Conservation (phyloP, 495 filamentous ascomycete genomes). For the Schizothecium vesticola region DNA sequence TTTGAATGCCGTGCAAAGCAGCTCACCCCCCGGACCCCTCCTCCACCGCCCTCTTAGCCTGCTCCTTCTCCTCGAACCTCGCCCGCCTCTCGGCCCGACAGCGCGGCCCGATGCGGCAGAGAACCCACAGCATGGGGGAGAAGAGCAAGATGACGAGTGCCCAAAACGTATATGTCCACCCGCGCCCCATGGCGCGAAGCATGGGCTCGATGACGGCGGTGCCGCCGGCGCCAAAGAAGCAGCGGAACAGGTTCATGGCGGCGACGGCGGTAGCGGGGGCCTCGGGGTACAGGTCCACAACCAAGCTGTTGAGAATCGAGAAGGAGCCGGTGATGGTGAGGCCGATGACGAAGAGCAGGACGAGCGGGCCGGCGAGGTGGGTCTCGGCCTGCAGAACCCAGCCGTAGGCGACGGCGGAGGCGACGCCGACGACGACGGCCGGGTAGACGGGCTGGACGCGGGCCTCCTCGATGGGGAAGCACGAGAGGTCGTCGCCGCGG, state of each 20-base stretch:
- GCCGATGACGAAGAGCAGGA: slow-evolving; percentile 53
- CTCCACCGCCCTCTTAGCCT: not conserved
- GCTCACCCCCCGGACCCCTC: not conserved
- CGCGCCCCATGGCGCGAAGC: slow-evolving; percentile 37
- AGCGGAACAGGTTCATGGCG: slow-evolving; percentile 44
- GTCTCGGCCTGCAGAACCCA: slow-evolving; percentile 50
- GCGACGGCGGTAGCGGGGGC: slow-evolving; percentile 45
- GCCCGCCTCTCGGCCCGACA: slow-evolving; percentile 39
- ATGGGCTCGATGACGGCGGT: slow-evolving; percentile 42
- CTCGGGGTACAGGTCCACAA: slow-evolving; percentile 43
- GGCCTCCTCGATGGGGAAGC: slow-evolving; percentile 62
- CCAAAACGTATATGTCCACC: slow-evolving; percentile 46
- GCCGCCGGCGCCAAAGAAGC: slow-evolving; percentile 38
- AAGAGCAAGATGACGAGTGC: slow-evolving; percentile 32
- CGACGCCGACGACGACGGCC: slow-evolving; percentile 36
- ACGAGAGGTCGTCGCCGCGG: slow-evolving; percentile 46
- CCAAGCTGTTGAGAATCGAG: slow-evolving; percentile 42
- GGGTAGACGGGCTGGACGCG: slow-evolving; percentile 52
- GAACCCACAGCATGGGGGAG: slow-evolving; percentile 34
- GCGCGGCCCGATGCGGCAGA: slow-evolving; percentile 33
- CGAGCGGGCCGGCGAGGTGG: slow-evolving; percentile 45
- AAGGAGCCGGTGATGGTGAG: slow-evolving; percentile 50
- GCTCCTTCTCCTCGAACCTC: slow-evolving; percentile 2
- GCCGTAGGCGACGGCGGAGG: slow-evolving; percentile 47
- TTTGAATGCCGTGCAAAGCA: not conserved